Base-by-base conservation (phyloP, 805 yeast genomes). In the Candida hispaniensis region DNA sequence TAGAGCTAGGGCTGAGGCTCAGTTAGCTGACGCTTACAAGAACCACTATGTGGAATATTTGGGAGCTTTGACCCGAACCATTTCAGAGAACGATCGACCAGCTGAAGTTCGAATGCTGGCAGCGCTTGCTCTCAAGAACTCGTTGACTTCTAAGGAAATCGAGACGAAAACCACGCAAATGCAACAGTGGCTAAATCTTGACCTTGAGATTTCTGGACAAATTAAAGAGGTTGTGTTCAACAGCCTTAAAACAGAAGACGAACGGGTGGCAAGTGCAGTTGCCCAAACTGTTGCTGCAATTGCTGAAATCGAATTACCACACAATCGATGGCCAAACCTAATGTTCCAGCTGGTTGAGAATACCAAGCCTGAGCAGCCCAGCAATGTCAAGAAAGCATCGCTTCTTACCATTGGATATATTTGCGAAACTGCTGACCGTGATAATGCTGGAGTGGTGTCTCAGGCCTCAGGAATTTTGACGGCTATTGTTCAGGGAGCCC, bases 401-500 rank as follows among this genome's bases (percentile, higher is more conserved):
- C 64, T 86, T 44, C 67, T 83, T 49, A 71, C 96, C 5, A 80
- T 91, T 49, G 98, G 98, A 38, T 91, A 83, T 59, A 88, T 91
- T 45, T 91, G 98, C 61, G 98, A 91, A 59, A 71, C 78, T 42
- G 88, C 93, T 4, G 94, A 91, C 54, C 91, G 95, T 16, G 61
- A 61, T 39, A 76, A 77, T 53, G 75, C 78, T 14, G 78, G 76
- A 18, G 75, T 88, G 43, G 74, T 77, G 7, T 66, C 81, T 4
- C 94, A 86, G 58, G 76, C 94, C 13, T 82, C 82, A 56, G 94
- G 94, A 38, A 83, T 91, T 39, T 66, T 91, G 46, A 85, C 93
- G 45, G 94, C 98, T 14, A 85, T 88, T 52, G 93, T 88, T 28
- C 97, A 91, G 63, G 97, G 97, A 45, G 96, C 93, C 3, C 93